These are phyloP conservation scores for Acaromyces ingoldii DNA, from an alignment of 1,284 basidiomycete species.

Conservation along the genomic window DNA sequence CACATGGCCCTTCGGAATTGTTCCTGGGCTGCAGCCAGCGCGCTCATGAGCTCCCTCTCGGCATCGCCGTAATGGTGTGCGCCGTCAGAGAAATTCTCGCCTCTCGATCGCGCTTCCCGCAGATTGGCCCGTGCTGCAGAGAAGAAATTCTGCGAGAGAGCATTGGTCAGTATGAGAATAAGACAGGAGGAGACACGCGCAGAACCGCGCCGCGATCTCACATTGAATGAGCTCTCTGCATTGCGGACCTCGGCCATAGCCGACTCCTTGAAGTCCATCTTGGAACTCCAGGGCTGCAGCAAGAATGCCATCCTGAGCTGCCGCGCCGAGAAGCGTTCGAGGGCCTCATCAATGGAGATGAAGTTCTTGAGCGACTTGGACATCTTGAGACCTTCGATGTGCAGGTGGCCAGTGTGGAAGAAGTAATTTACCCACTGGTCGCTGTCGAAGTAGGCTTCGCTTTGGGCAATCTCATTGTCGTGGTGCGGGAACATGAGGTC, in stretches of 20 bases:
- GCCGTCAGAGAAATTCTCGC: constrained; percentile 55
- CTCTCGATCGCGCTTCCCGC: constrained; percentile 48
- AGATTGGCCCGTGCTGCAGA: constrained; percentile 73
- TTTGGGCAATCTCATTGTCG: constrained; percentile 97
- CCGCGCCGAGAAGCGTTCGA: constrained; percentile 75
- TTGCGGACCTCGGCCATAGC: constrained; percentile 78
- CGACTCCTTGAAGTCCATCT: constrained; percentile 89
- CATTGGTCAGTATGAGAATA: too few relatives aligned
- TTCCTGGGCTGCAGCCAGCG: constrained; percentile 69
- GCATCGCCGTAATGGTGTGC: constrained; percentile 52
- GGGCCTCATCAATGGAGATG: constrained; percentile 95
- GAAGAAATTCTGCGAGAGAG: constrained; percentile 79
- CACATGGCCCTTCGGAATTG: constrained; percentile 84
- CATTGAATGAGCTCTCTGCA: constrained; percentile 81
- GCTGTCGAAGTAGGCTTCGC: constrained; percentile 58
- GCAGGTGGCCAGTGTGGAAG: constrained; percentile 93
- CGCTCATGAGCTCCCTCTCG: constrained; percentile 51
- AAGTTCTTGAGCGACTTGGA: constrained; percentile 99
- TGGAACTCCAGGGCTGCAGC: constrained; percentile 83
- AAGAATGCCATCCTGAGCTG: constrained; percentile 93
- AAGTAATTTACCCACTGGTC: constrained; percentile 97
- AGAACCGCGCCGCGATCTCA: too few relatives aligned
- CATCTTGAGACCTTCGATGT: constrained; percentile 99
- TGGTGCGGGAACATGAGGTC: constrained; percentile 98
- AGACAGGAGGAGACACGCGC: too few relatives aligned